Conservation (phyloP, 805 yeast genomes). For the Scheffersomyces amazonensis region DNA sequence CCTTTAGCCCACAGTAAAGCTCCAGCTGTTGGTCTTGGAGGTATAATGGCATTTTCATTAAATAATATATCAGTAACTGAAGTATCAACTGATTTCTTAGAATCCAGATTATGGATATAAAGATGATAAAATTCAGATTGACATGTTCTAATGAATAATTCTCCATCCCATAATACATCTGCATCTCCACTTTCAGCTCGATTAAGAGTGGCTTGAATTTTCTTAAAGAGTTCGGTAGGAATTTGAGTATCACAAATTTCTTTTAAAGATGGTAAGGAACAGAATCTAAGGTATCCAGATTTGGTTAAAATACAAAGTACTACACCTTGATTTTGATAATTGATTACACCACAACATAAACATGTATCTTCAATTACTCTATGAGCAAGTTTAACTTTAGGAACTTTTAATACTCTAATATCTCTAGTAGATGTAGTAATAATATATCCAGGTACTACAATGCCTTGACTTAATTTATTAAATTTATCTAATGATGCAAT, state of each 20-base stretch:
- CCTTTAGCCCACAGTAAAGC: conserved; percentile 88
- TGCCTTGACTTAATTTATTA: conserved; percentile 58
- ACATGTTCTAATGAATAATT: conserved; percentile 53
- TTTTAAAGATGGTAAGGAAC: conserved; percentile 59
- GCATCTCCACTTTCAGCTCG: conserved; percentile 15
- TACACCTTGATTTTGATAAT: conserved; percentile 41
- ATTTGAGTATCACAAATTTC: conserved; percentile 51
- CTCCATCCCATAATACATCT: conserved; percentile 49
- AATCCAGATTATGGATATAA: conserved; percentile 12
- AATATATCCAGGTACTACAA: conserved; percentile 59
- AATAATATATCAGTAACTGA: conserved; percentile 56
- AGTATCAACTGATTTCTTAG: conserved; percentile 13
- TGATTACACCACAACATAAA: conserved; percentile 49
- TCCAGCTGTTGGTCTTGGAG: conserved; percentile 77
- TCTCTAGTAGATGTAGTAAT: conserved; percentile 57
- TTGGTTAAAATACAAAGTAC: conserved; percentile 43
- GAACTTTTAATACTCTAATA: conserved; percentile 58
- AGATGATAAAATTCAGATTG: conserved; percentile 41
- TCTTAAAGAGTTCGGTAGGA: conserved; percentile 24
- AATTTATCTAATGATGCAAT: conserved; percentile 59
- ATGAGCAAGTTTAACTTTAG: conserved; percentile 62
- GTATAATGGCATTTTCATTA: conserved; percentile 64
- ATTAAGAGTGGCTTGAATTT: conserved; percentile 16
- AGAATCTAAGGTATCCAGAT: conserved; percentile 46
- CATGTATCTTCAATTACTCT: conserved; percentile 53